Base-by-base conservation (phyloP, 331 rosid genomes). In the Stylosanthes scabra region DNA sequence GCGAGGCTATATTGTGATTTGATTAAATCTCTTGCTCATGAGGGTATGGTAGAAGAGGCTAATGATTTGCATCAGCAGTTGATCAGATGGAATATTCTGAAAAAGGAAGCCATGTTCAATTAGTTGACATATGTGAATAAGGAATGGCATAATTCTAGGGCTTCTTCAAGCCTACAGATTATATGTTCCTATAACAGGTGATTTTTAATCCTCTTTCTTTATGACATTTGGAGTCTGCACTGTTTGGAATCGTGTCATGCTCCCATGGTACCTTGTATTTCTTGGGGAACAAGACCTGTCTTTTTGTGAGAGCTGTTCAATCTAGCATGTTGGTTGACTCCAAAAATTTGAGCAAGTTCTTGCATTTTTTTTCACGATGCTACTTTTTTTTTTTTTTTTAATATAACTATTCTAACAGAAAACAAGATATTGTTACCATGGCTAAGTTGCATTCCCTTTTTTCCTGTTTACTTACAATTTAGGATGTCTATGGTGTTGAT, bases 1-100 rank as follows among this genome's bases (percentile, higher is more conserved):
- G 85, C 56, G 70, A 39, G 74, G 41, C 72, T 81, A 52, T 91
- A 91, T 78, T 59, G 76, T 15, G 81, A 86, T 68, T 79, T 94
- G 74, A 70, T 84, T 62, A 82, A 80, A 72, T 83, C 93, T 77
- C 78, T 91, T 58, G 87, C 93, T 42, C 81, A 88, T 76, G 85
- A 81, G 71, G 98, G 98, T 71, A 89, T 94, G 90, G 65, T 78
- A 37, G 70, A 78, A 63, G 95, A 94, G 84, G 96, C 97, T 28
- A 72, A 79, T 39, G 89, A 81, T 87, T 84, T 94, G 84, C 90
- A 78, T 57, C 81, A 84, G 67, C 81, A 67, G 73, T 83, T 93
- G 85, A 86, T 80, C 16, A 74, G 83, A 68, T 81, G 85, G 92
- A 85, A 83, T 58, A 72, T 87, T 84, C 76, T 93, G 11, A 82